Conservation (phyloP, 345 rosid species). For the Adansonia digitata region DNA sequence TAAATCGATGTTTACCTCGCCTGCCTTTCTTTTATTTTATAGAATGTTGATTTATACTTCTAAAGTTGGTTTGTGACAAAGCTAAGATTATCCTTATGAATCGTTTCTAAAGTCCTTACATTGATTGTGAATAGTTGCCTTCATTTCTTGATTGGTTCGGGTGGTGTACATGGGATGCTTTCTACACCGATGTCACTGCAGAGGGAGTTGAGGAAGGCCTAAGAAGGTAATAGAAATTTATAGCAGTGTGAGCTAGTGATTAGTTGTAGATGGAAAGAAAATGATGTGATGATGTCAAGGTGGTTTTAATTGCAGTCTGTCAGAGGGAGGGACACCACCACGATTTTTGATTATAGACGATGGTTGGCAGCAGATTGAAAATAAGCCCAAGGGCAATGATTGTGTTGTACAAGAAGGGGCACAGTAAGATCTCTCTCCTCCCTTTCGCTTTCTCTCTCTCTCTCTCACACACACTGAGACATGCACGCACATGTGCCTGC, state of each 20-base stretch:
- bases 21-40: neutral
- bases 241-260: slow-evolving; percentile 5
- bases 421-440: slow-evolving; percentile 57
- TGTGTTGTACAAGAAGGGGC: slow-evolving; percentile 91
- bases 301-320: slow-evolving; percentile 54
- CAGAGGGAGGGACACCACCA: slow-evolving; percentile 87
- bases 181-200: slow-evolving; percentile 93
- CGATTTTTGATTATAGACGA: slow-evolving; percentile 89
- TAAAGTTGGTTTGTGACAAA: neutral
- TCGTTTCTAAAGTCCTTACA: slow-evolving; percentile 6
- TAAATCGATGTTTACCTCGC: neutral
- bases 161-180: slow-evolving; percentile 99
- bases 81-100: neutral
- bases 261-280: neutral
- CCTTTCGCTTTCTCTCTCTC: no score
- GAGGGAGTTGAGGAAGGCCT: slow-evolving; percentile 95
- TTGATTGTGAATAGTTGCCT: slow-evolving; percentile 51
- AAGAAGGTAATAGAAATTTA: slow-evolving; percentile 48
- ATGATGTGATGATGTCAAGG: neutral
- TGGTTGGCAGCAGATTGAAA: slow-evolving; percentile 98
- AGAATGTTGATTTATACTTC: no score
- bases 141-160: slow-evolving; percentile 95
- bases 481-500: no score
- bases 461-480: rapidly evolving
- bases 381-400: slow-evolving; percentile 56